Evolutionary conservation across 345 rosid species (phyloP).

Genomic region (Gynandropsis gynandra): DNA sequence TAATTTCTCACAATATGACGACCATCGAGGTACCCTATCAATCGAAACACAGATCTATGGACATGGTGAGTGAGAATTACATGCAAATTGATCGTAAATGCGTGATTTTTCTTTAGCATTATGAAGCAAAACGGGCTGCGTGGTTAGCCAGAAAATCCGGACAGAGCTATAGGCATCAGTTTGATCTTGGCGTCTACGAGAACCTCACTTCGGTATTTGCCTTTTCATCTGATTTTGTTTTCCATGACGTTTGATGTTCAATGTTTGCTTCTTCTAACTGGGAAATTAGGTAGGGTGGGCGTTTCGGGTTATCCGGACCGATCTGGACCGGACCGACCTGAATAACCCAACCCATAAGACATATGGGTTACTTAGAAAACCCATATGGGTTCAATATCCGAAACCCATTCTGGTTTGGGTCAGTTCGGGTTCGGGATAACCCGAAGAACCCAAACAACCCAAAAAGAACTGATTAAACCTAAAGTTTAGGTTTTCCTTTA

Average conservation of each 20-base stretch:
- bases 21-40: slow-evolving; percentile 58
- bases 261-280: slow-evolving; percentile 4
- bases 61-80: background rate
- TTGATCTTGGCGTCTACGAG: slow-evolving; percentile 46
- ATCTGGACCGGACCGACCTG: too few species aligned
- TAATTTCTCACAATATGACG: slow-evolving; percentile 63
- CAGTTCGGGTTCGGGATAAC: too few species aligned
- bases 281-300: too few species aligned
- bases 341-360: too few species aligned
- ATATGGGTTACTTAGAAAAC: too few species aligned
- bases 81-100: slow-evolving; percentile 10
- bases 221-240: slow-evolving; percentile 12
- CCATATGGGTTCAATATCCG: too few species aligned
- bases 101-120: slow-evolving; percentile 35
- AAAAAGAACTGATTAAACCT: too few species aligned
- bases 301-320: too few species aligned
- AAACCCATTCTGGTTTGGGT: too few species aligned
- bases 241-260: background rate
- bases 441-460: too few species aligned
- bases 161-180: slow-evolving; percentile 62
- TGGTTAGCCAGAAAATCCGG: slow-evolving; percentile 93
- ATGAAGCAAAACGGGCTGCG: slow-evolving; percentile 54
- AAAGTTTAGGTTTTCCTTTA: too few species aligned
- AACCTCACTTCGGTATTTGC: slow-evolving; percentile 52
- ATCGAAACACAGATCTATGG: background rate